phyloP scores from a whole-genome alignment of 257 asterid species.

The Solanum medicagineum region DNA sequence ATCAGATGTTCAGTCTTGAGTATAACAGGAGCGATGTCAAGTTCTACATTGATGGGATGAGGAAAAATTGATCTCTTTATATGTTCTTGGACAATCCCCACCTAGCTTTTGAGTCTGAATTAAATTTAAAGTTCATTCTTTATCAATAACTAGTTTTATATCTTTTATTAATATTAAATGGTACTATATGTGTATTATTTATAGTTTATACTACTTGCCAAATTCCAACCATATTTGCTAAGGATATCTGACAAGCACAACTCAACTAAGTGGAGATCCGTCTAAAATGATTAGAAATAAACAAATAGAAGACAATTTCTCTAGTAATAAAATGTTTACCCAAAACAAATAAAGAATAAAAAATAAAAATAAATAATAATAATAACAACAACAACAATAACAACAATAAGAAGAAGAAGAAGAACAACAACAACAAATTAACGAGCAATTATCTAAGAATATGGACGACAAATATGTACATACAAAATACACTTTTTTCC shows the following conservation, averaged over 20 bases:
- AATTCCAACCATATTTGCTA: not conserved
- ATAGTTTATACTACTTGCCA: not conserved
- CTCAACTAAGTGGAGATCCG: not conserved
- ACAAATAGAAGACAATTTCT: not conserved
- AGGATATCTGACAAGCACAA: not conserved
- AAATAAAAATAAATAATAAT: too few species aligned
- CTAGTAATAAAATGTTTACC: not conserved
- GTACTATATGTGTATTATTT: not conserved
- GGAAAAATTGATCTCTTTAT: not conserved
- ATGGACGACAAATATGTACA: not conserved
- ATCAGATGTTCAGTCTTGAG: not conserved
- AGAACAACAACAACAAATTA: not conserved
- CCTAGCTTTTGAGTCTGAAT: not conserved
- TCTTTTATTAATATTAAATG: not conserved
- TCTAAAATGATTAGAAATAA: not conserved
- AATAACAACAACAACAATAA: too few species aligned
- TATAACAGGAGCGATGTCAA: not conserved
- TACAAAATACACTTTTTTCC: not conserved
- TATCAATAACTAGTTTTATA: not conserved
- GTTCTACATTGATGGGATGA: not conserved
- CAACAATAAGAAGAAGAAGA: fast-evolving
- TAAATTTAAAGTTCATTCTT: not conserved
- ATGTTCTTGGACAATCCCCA: not conserved
- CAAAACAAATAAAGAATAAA: too few species aligned
- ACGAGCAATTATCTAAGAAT: not conserved